Percentiles rank a stretch among this genome's conserved stretches.
Evolutionary conservation across 108 stramenopile species (phyloP).

Genomic region (Skeletonema marinoi): DNA sequence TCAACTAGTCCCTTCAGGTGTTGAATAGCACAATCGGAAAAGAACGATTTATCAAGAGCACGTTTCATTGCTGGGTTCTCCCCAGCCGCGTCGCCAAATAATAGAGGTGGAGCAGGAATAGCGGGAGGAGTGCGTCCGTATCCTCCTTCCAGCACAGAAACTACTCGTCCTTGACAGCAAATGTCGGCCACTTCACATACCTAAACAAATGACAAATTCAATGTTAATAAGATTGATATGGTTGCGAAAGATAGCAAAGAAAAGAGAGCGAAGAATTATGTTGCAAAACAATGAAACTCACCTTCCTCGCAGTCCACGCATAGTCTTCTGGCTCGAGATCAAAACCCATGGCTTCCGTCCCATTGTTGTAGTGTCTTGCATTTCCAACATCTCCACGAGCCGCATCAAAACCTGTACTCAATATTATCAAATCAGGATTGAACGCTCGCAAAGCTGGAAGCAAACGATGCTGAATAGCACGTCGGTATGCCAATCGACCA

Average conservation of each 20-base stretch:
- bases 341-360: slow-evolving; percentile 72
- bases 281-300: slow-evolving; percentile 16
- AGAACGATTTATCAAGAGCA: slow-evolving; percentile 68
- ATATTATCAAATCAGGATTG: slow-evolving; percentile 94
- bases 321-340: slow-evolving; percentile 87
- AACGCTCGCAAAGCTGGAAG: slow-evolving; percentile 91
- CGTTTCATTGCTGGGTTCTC: slow-evolving; percentile 4
- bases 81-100: slow-evolving; percentile 1
- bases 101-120: slow-evolving; percentile 31
- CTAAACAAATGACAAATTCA: slow-evolving; percentile 7
- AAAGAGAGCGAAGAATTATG: background rate
- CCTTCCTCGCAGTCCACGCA: slow-evolving; percentile 69
- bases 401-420: slow-evolving; percentile 98
- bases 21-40: slow-evolving; percentile 81
- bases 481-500: slow-evolving; percentile 73
- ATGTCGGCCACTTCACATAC: slow-evolving; percentile 88
- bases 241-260: background rate
- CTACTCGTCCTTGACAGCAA: slow-evolving; percentile 89
- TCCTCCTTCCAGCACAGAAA: slow-evolving; percentile 95
- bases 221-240: background rate
- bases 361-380: slow-evolving; percentile 75
- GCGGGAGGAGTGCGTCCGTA: slow-evolving; percentile 72
- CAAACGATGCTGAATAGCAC: slow-evolving; percentile 77
- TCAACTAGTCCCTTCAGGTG: slow-evolving; percentile 86
- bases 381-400: slow-evolving; percentile 89